Percentiles rank a stretch among this genome's conserved stretches.
phyloP scores from a whole-genome alignment of 2,329 filamentous ascomycete species.

The Monosporascus sp. region DNA sequence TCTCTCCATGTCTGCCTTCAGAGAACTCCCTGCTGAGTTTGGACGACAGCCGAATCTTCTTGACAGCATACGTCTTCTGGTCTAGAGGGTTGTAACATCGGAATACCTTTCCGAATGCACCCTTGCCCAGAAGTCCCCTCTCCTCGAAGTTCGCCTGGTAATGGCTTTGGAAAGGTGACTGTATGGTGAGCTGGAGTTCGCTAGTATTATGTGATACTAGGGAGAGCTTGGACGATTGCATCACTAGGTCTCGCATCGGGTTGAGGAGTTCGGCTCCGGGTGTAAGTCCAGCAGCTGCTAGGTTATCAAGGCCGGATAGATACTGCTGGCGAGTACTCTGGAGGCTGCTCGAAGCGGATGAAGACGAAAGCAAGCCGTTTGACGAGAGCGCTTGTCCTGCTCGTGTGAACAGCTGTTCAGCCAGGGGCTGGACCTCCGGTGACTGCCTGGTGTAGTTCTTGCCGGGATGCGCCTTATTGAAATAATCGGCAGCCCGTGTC shows the following conservation, averaged over 20 bases:
- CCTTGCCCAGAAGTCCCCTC: conserved; percentile 23
- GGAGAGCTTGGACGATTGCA: conserved; percentile 15
- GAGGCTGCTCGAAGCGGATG: conserved; percentile 14
- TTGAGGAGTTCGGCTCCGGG: conserved; percentile 10
- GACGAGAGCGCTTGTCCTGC: conserved; percentile 21
- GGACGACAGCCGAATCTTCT: conserved; percentile 25
- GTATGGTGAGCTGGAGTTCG: conserved; percentile 18
- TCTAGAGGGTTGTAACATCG: conserved; percentile 24
- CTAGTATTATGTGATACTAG: conserved; percentile 17
- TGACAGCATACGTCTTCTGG: conserved; percentile 26
- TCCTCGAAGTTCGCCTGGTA: conserved; percentile 25
- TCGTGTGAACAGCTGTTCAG: conserved; percentile 18
- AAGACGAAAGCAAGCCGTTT: conserved; percentile 14
- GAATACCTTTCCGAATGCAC: conserved; percentile 29
- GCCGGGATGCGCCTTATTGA: conserved; percentile 19
- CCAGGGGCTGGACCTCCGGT: conserved; percentile 20
- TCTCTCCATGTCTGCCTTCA: conserved; percentile 24
- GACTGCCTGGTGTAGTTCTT: conserved; percentile 21
- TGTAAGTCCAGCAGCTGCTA: conserved; percentile 13
- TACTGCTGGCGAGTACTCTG: conserved; percentile 20
- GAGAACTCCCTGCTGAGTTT: conserved; percentile 21
- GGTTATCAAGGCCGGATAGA: conserved; percentile 22
- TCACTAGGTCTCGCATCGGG: conserved; percentile 18
- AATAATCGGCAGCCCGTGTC: conserved; percentile 23
- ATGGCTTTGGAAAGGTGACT: conserved; percentile 16